A percentile compares a stretch with the other conserved stretches of the same genome.
Conservation (phyloP, 352 stramenopile genomes). For the Phytophthora melonis region DNA sequence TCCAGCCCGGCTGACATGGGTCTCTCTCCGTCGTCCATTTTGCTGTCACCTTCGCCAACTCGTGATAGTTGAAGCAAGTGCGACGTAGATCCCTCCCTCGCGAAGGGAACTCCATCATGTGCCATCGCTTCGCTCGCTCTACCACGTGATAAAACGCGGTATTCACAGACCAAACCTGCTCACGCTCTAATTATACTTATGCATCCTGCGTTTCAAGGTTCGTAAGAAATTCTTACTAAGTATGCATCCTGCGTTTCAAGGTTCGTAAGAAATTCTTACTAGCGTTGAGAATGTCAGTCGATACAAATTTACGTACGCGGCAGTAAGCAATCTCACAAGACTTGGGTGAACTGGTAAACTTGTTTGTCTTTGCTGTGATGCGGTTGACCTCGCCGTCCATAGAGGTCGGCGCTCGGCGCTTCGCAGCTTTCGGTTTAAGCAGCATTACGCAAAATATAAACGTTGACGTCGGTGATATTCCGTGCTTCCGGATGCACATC, state of each 20-base stretch:
- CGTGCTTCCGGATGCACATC: neutral
- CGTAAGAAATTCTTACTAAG: no score
- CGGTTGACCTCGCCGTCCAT: conserved; percentile 14
- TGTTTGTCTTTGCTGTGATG: conserved; percentile 18
- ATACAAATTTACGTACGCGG: neutral
- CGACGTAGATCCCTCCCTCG: conserved; percentile 16
- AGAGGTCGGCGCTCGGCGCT: neutral
- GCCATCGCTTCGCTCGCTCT: conserved; percentile 18
- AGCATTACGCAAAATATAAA: conserved; percentile 27
- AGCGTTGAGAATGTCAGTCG: conserved; percentile 9
- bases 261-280: neutral
- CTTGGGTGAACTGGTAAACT: neutral
- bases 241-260: conserved; percentile 12
- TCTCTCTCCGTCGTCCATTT: conserved; percentile 2
- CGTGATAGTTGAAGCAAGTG: conserved; percentile 19
- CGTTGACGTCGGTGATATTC: neutral
- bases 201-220: conserved; percentile 1
- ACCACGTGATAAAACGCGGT: neutral
- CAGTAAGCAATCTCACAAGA: neutral
- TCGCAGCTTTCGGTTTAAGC: neutral
- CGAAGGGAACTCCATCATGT: conserved; percentile 1
- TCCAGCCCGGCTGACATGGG: conserved; percentile 10
- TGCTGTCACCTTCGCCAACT: conserved; percentile 20
- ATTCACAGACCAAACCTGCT: neutral
- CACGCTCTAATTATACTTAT: conserved; percentile 35